Base-by-base conservation (phyloP, 2,329 filamentous ascomycete species). In the Aspergillus fijiensis region DNA sequence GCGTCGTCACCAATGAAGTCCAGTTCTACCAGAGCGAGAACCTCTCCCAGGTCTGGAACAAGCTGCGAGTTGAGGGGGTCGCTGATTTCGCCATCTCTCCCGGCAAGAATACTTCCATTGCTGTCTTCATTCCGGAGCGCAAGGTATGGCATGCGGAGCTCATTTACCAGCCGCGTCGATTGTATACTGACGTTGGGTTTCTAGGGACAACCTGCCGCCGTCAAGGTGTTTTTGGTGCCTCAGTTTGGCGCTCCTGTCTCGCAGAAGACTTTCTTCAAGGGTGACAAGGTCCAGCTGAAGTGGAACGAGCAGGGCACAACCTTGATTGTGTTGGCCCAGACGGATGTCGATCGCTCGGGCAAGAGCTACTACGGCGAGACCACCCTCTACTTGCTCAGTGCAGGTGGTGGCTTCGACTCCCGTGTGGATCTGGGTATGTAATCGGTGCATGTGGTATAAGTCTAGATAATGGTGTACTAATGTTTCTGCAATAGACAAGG, bases 361-460 rank as follows among this genome's bases (percentile, higher is more conserved):
- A 98, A 98, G 87, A 97, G 92, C 79, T 99, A 99, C 81, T 99
- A 99, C 70, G 95, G 95, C 73, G 95, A 99, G 81, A 98, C 95
- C 10, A 98, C 91, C 65, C 87, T 99, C 73, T 98, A 98, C 80
- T 85, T 99, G 68, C 85, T 99, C 64, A 96, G 91, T 77, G 90
- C 92, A 65, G 96, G 90, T 72, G 94, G 93, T 64, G 87, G 89
- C 51, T 96, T 98, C 71, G 95, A 99, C 77, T 95, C 94, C 60
- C 88, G 95, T 69, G 89, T 99, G 67, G 86, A 90, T 64, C 83
- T 97, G 54, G 84, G 83, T 85, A 78, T 61, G 80, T 60, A 23
- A 11, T 14, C 19, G 19, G 19, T 49, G 45, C 47, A 29, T 39
- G 39, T 49, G 16, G 48, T 21, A 16, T 10, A 11, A 16, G 21